phyloP scores from a whole-genome alignment of 495 filamentous ascomycete genomes.

The Daldinia childiae region DNA sequence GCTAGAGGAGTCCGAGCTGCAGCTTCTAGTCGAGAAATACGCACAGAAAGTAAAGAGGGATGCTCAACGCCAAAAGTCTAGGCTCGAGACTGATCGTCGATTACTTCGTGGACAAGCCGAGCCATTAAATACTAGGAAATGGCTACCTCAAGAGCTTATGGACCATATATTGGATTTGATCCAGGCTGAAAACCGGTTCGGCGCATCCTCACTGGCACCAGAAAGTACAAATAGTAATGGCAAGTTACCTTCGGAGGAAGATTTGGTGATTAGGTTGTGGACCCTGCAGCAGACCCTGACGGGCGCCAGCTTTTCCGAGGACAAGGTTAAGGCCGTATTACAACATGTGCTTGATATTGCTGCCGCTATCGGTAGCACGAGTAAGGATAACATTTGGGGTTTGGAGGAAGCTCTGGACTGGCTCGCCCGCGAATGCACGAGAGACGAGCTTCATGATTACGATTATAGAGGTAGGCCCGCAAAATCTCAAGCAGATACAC shows the following conservation, averaged over 20 bases:
- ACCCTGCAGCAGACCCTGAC: slow-evolving; percentile 74
- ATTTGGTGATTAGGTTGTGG: slow-evolving; percentile 81
- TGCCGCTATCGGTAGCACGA: slow-evolving; percentile 57
- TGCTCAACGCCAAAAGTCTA: slow-evolving; percentile 71
- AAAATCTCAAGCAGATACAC: slow-evolving; percentile 56
- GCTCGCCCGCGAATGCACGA: slow-evolving; percentile 76
- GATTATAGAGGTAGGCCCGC: slow-evolving; percentile 53
- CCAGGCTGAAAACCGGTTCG: slow-evolving; percentile 60
- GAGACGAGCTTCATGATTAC: slow-evolving; percentile 77
- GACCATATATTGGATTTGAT: slow-evolving; percentile 73
- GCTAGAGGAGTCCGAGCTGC: slow-evolving; percentile 82
- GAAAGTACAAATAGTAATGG: slow-evolving; percentile 50
- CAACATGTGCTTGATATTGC: slow-evolving; percentile 69
- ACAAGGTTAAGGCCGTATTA: slow-evolving; percentile 70
- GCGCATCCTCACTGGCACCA: slow-evolving; percentile 53
- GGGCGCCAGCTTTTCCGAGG: slow-evolving; percentile 71
- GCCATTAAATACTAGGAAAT: slow-evolving; percentile 73
- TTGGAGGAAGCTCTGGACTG: slow-evolving; percentile 88
- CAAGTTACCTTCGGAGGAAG: slow-evolving; percentile 69
- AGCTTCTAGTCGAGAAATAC: slow-evolving; percentile 83
- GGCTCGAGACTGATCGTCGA: slow-evolving; percentile 81
- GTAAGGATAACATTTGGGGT: slow-evolving; percentile 79
- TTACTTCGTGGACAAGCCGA: slow-evolving; percentile 78
- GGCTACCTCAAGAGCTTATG: slow-evolving; percentile 83
- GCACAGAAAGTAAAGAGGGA: slow-evolving; percentile 73